Evolutionary conservation across 2,329 filamentous ascomycete species (phyloP).

Genomic region (Fusarium sacchari): DNA sequence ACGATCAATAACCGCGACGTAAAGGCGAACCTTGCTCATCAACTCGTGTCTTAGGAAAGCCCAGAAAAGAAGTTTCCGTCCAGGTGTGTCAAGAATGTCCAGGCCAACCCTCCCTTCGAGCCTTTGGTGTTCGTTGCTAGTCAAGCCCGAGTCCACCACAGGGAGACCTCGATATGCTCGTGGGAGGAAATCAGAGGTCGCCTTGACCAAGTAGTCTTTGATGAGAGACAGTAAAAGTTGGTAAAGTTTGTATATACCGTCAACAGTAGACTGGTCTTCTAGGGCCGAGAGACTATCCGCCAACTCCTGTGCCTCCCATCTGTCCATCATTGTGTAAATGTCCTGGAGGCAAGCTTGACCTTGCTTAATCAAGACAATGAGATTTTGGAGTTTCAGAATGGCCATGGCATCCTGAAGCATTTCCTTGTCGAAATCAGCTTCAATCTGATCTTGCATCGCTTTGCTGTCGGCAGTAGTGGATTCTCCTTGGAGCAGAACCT

Average conservation of each 20-base stretch:
- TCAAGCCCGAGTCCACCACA: rapidly evolving
- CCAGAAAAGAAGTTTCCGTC: neutral
- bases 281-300: neutral
- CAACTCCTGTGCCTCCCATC: neutral
- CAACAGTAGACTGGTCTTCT: neutral
- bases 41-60: neutral
- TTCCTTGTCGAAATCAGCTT: neutral
- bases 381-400: neutral
- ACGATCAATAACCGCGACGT: neutral
- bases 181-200: neutral
- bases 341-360: neutral
- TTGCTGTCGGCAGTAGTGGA: neutral
- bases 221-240: neutral
- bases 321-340: neutral
- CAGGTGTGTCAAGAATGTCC: neutral
- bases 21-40: neutral
- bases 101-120: neutral
- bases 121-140: neutral
- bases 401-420: slow-evolving; percentile 8
- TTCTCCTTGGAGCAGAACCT: neutral
- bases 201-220: slow-evolving; percentile 9
- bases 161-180: neutral
- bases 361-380: neutral
- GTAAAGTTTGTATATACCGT: neutral
- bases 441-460: neutral